Base-by-base conservation (phyloP, 2,329 filamentous ascomycete species). In the Colletotrichum navitas region DNA sequence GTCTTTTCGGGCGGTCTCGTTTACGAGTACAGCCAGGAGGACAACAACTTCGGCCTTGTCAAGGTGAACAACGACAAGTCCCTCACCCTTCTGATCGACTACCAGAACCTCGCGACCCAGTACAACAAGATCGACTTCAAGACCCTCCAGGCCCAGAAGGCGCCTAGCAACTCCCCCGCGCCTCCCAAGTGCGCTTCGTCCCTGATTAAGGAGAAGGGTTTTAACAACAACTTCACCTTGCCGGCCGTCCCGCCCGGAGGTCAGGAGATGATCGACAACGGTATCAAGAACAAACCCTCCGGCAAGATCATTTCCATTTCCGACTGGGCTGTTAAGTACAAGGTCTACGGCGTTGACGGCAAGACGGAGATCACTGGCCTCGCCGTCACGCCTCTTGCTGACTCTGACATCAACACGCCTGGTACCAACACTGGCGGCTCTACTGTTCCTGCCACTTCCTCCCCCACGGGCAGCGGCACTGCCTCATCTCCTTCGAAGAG, bases 191-290 rank as follows among this genome's bases (percentile, higher is more conserved):
- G 95, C 85, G 83, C 83, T 74, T 71, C 85, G 41, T 87, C 84
- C 72, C 85, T 97, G 65, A 95, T 98, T 82, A 87, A 84, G 72
- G 84, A 85, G 74, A 83, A 87, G 71, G 88, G 86, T 73, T 97
- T 97, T 85, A 88, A 88, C 81, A 91, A 84, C 80, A 92, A 94
- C 85, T 98, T 97, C 84, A 91, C 91, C 56, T 84, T 97, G 68
- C 95, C 92, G 59, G 82, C 78, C 4, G 85, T 89, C 7, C 94
- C 94, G 16, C 84, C 88, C 5, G 92, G 91, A 74, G 91, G 90
- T 49, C 85, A 91, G 72, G 85, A 88, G 56, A 86, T 97, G 77
- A 95, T 98, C 79, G 85, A 93, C 75, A 89, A 92, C 60, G 95
- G 95, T 73, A 88, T 97, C 72, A 83, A 81, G 60, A 88, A 88